A percentile compares a stretch with the other conserved stretches of the same genome.
Evolutionary conservation across 2,329 filamentous ascomycete species (phyloP).

Genomic region (Penicillium sp.): DNA sequence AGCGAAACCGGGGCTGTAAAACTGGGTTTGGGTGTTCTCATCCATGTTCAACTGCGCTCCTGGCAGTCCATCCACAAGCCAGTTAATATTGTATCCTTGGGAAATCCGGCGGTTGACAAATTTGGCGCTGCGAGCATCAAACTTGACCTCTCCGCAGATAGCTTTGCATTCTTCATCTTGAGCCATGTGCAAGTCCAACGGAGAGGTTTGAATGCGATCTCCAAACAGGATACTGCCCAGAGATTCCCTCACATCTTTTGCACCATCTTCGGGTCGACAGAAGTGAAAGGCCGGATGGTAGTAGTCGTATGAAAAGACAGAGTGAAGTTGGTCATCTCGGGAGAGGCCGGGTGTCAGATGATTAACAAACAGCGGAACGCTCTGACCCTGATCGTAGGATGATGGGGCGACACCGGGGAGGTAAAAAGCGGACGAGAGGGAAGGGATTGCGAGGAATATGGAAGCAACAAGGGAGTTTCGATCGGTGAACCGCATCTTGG

Average conservation of each 20-base stretch:
- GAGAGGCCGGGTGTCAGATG: constrained; percentile 83
- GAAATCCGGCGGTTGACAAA: constrained; percentile 83
- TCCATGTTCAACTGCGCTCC: constrained; percentile 83
- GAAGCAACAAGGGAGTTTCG: constrained; percentile 30
- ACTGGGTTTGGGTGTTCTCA: constrained; percentile 71
- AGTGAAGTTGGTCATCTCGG: constrained; percentile 77
- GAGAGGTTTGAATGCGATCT: constrained; percentile 95
- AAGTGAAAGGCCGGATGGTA: constrained; percentile 87
- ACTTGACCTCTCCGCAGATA: constrained; percentile 69
- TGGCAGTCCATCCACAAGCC: constrained; percentile 91
- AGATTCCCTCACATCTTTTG: constrained; percentile 80
- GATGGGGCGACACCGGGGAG: constrained; percentile 93
- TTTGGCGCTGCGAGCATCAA: constrained; percentile 64
- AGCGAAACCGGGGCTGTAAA: constrained; percentile 89
- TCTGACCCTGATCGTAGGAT: constrained; percentile 77
- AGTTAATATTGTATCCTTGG: constrained; percentile 89
- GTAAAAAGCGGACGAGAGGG: constrained; percentile 72
- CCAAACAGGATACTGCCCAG: constrained; percentile 96
- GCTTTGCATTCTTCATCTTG: constrained; percentile 84
- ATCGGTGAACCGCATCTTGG: constrained; percentile 38
- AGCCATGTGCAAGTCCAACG: constrained; percentile 84
- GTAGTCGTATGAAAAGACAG: constrained; percentile 95
- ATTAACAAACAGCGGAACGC: constrained; percentile 88
- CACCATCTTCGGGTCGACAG: constrained; percentile 75
- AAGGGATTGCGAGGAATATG: constrained; percentile 32